Evolutionary conservation across 441 rosid species (phyloP).

Genomic region (Pelargonium australe): DNA sequence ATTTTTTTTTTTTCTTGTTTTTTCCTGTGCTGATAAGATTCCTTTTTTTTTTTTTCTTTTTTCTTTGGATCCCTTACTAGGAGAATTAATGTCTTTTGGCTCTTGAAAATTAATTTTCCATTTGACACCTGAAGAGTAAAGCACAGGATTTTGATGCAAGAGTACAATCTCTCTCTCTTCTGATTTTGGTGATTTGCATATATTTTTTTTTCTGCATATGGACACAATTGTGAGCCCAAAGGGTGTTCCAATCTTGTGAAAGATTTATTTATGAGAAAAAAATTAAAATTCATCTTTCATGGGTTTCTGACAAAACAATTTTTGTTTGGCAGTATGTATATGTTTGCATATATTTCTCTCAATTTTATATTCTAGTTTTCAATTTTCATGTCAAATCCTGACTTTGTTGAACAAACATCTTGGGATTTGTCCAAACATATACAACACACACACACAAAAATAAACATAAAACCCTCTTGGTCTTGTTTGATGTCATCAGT

Average conservation of each 20-base stretch:
- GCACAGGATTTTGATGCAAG: neutral
- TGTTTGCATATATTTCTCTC: slow-evolving; percentile 16
- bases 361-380: neutral
- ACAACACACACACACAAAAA: too few relatives aligned
- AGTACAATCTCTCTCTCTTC: neutral
- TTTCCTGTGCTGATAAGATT: neutral
- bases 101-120: neutral
- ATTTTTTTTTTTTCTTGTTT: neutral
- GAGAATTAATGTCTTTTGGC: neutral
- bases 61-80: neutral
- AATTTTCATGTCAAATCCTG: slow-evolving; percentile 13
- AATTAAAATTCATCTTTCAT: slow-evolving; percentile 7
- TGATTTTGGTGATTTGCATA: neutral
- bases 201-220: neutral
- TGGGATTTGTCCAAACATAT: neutral
- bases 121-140: slow-evolving; percentile 3
- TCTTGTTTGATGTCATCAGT: too few relatives aligned
- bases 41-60: too few relatives aligned
- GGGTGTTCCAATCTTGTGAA: slow-evolving; percentile 13
- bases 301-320: slow-evolving; percentile 9
- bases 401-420: slow-evolving; percentile 4
- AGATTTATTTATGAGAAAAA: slow-evolving; percentile 6
- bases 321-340: slow-evolving; percentile 26
- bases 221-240: neutral
- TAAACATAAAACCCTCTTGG: too few relatives aligned